Base-by-base conservation (phyloP, 768 basidiomycete species). In the Thelephora ganbajun region DNA sequence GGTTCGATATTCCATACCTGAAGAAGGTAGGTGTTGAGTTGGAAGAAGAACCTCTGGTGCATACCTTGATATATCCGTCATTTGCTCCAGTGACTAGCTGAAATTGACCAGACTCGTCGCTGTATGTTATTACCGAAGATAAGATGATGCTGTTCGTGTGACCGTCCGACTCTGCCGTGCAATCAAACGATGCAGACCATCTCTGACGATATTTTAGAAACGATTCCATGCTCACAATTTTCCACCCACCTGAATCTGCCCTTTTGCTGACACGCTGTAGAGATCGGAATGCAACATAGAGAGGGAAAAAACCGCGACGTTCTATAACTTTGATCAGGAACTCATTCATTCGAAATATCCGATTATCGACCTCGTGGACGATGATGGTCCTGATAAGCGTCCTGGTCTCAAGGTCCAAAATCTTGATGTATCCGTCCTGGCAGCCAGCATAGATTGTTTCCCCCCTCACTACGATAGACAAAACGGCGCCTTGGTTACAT, bases 371-470 rank as follows among this genome's bases (percentile, higher is more conserved):
- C 68, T 91, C 85, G 53, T 88, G 80, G 1, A 87, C 82, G 14
- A 92, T 82, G 48, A 98, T 83, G 0, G 81, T 89, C 44, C 94
- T 69, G 22, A 98, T 80, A 34, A 87, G 68, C 0, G 90, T 89
- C 53, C 79, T 81, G 0, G 92, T 94, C 59, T 93, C 91, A 6
- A 96, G 64, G 61, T 97, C 93, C 65, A 88, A 77, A 4, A 97
- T 81, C 53, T 84, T 83, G 55, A 97, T 87, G 54, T 85, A 81
- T 2, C 94, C 94, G 52, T 90, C 91, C 63, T 98, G 94, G 55
- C 92, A 86, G 0, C 91, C 94, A 6, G 89, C 94, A 56, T 83
- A 96, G 18, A 97, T 70, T 1, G 88, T 86, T 16, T 87, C 86
- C 18, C 80, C 82, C 33, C 72, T 70, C 0, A 76, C 74, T 2